These are phyloP conservation scores for Larix sibirica DNA, from an alignment of 83 land plant species.

Conservation along the genomic window DNA sequence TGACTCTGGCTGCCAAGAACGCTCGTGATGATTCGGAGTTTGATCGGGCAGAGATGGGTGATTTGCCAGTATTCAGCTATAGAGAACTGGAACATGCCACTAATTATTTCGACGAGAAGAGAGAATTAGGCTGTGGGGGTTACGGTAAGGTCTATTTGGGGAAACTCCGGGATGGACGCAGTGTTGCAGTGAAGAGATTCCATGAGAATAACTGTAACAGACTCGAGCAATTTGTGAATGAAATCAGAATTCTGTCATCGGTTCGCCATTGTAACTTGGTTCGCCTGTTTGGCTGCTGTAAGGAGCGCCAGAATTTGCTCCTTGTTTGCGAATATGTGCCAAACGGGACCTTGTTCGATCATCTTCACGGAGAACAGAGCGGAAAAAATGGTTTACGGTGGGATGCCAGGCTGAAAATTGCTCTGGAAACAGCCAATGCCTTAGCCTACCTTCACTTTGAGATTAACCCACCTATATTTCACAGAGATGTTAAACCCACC, in stretches of 20 bases:
- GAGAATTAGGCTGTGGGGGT: constrained; percentile 70
- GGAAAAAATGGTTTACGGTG: not conserved
- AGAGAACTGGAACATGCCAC: constrained; percentile 71
- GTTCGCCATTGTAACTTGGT: constrained; percentile 19
- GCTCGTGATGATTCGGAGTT: not conserved
- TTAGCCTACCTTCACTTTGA: constrained; percentile 12
- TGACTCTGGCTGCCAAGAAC: not conserved
- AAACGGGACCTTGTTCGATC: constrained; percentile 18
- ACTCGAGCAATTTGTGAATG: constrained; percentile 47
- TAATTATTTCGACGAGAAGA: constrained; percentile 35
- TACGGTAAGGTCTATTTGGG: constrained; percentile 76
- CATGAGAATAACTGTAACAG: constrained; percentile 53
- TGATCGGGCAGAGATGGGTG: not conserved
- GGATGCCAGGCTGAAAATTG: constrained; percentile 11
- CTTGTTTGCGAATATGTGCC: constrained; percentile 19
- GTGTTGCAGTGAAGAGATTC: constrained; percentile 74
- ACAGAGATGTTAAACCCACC: constrained; percentile 22
- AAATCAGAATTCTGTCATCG: not conserved
- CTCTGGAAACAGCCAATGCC: constrained; percentile 13
- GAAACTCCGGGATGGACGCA: constrained; percentile 53
- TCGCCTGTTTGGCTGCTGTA: constrained; percentile 13
- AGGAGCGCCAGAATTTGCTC: not conserved
- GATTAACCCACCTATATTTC: not conserved
- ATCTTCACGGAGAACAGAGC: constrained; percentile 10
- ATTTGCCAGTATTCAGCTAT: constrained; percentile 40